These are phyloP conservation scores for Dactylellina drechsleri DNA, from an alignment of 2,329 filamentous ascomycete species.

Conservation along the genomic window DNA sequence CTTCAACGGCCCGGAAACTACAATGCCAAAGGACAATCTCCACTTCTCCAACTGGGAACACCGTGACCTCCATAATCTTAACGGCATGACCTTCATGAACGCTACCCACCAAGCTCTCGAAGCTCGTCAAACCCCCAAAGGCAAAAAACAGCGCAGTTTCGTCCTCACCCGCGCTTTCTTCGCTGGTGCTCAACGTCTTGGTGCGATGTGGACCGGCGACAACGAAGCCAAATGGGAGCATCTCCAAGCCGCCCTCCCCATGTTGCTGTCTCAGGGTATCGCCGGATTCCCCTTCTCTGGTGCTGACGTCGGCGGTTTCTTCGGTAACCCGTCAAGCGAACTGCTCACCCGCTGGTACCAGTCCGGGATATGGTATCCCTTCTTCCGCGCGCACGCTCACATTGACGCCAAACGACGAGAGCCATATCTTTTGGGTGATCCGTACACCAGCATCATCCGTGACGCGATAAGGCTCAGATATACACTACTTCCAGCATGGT, in stretches of 20 bases:
- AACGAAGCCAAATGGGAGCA: conserved; percentile 95
- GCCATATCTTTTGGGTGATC: conserved; percentile 86
- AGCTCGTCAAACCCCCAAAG: conserved; percentile 77
- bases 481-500: conserved; percentile 89
- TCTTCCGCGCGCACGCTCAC: conserved; percentile 96
- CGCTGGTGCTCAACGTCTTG: conserved; percentile 85
- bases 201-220: conserved; percentile 99
- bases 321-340: conserved; percentile 93
- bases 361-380: conserved; percentile 94
- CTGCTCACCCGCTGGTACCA: conserved; percentile 96
- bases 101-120: conserved; percentile 87
- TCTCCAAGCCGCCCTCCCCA: conserved; percentile 86
- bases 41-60: conserved; percentile 95
- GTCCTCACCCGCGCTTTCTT: conserved; percentile 93
- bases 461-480: conserved; percentile 89
- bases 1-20: conserved; percentile 97
- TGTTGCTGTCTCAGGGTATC: conserved; percentile 92
- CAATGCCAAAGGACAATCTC: conserved; percentile 98
- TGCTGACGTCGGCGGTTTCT: conserved; percentile 97
- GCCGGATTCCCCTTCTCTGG: conserved; percentile 93
- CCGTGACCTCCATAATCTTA: conserved; percentile 93
- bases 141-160: conserved; percentile 86
- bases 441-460: conserved; percentile 85
- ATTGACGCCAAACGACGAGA: conserved; percentile 95
- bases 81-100: conserved; percentile 94